Evolutionary conservation across 2,329 filamentous ascomycete species (phyloP), one percentile per base, ranked within the genome.

Genomic region (Colletotrichum lupini): DNA sequence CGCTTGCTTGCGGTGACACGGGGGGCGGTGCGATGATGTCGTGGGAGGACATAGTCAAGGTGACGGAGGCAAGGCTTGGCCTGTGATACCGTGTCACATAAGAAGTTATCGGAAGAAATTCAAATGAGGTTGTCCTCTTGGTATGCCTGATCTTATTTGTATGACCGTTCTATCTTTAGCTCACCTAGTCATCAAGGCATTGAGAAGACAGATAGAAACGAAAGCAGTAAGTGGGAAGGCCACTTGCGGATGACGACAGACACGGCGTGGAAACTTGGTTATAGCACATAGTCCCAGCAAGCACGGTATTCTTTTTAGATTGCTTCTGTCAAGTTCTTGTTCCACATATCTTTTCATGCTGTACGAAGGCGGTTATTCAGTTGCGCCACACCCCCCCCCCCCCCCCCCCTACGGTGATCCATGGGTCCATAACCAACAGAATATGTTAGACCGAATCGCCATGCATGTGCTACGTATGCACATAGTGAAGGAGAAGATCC

Each of bases 1-100:
- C 87, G 14, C 84, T 98, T 68, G 95, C 95, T 0, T 98, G 95
- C 82, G 95, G 95, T 16, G 95, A 98, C 83, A 88, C 92, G 2
- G 95, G 95, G 0, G 88, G 90, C 53, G 95, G 95, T 4, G 95
- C 91, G 1, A 98, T 98, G 95, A 90, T 89, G 79, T 90, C 94
- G 65, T 97, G 94, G 94, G 88, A 85, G 71, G 88, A 92, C 71
- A 93, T 98, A 80, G 94, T 97, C 11, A 80, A 80, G 11, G 84
- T 89, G 1, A 88, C 95, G 64, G 90, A 93, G 79, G 80, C 87
- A 11, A 81, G 86, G 69, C 77, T 92, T 67, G 82, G 82, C 9
- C 74, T 76, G 19, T 49, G 19, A 49, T 42, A 22, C 42, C 8
- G 2, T 11, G 1, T 49, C 42, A 22, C 19, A 1, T 11, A 4